These are phyloP conservation scores for Citrus sinensis DNA, from an alignment of 345 rosid genomes.

Conservation along the genomic window DNA sequence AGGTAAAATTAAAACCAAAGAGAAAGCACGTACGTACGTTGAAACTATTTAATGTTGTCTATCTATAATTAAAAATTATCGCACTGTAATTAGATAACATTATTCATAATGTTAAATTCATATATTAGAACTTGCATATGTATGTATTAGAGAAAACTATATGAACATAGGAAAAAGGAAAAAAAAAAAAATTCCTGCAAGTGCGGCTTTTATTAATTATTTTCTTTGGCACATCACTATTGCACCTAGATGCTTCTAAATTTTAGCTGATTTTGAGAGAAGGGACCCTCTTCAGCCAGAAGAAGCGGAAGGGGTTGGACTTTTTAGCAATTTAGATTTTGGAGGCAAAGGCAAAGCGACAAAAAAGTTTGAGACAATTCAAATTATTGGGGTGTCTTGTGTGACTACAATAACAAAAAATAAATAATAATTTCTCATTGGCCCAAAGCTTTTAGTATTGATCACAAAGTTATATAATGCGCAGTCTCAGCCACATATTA, in stretches of 20 bases:
- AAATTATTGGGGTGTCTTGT: not conserved
- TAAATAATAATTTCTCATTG: not conserved
- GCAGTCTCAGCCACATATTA: not conserved
- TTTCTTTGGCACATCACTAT: not conserved
- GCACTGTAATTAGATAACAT: no score
- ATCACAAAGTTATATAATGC: not conserved
- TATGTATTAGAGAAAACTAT: no score
- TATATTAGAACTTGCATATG: no score
- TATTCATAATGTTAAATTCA: no score
- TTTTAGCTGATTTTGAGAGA: not conserved
- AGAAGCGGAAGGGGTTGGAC: not conserved
- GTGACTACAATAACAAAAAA: not conserved
- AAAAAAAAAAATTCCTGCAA: no score
- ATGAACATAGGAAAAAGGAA: no score
- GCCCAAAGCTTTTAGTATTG: not conserved
- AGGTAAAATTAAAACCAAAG: not conserved
- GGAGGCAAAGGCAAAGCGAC: constrained; percentile 9
- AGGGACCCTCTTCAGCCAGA: not conserved
- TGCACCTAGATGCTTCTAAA: not conserved
- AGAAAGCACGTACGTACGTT: no score
- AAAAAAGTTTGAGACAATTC: not conserved
- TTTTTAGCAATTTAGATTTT: not conserved
- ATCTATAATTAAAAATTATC: no score
- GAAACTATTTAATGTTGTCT: no score
- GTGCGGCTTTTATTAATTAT: not conserved